A percentile compares a stretch with the other conserved stretches of the same genome.
phyloP scores from a whole-genome alignment of 345 rosid species.

The Reutealis trisperma region DNA sequence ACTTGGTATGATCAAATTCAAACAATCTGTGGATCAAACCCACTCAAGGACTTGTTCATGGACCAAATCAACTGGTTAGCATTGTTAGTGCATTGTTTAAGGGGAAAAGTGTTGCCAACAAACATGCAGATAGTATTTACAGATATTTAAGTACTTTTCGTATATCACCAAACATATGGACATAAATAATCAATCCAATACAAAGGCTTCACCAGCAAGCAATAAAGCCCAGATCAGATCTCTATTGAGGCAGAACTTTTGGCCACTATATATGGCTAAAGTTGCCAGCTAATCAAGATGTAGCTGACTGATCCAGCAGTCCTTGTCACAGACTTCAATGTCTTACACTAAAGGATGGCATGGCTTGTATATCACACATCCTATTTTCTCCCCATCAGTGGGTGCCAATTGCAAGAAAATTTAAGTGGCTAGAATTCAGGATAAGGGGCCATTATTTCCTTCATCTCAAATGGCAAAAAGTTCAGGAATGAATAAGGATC shows the following conservation, averaged over 20 bases:
- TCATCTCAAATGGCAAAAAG: background rate
- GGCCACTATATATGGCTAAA: background rate
- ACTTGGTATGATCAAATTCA: slow-evolving; percentile 10
- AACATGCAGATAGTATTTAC: background rate
- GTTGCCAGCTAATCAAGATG: background rate
- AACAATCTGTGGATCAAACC: slow-evolving; percentile 21
- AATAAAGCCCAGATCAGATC: background rate
- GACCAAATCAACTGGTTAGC: background rate
- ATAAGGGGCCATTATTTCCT: background rate
- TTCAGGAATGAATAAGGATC: background rate
- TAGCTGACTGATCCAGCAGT: background rate
- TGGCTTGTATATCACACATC: background rate
- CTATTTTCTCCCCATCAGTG: background rate
- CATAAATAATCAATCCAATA: background rate
- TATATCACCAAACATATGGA: background rate
- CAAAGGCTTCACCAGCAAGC: background rate
- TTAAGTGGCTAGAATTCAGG: background rate
- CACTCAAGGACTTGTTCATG: background rate
- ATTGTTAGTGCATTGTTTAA: background rate
- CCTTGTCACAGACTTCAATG: background rate
- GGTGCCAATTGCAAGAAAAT: background rate
- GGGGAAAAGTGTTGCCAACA: background rate
- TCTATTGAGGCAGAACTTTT: background rate
- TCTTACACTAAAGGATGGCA: background rate
- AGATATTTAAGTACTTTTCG: background rate